These are phyloP conservation scores for Aspergillus aculeatinus DNA, from an alignment of 2,329 filamentous ascomycete genomes.

Conservation along the genomic window DNA sequence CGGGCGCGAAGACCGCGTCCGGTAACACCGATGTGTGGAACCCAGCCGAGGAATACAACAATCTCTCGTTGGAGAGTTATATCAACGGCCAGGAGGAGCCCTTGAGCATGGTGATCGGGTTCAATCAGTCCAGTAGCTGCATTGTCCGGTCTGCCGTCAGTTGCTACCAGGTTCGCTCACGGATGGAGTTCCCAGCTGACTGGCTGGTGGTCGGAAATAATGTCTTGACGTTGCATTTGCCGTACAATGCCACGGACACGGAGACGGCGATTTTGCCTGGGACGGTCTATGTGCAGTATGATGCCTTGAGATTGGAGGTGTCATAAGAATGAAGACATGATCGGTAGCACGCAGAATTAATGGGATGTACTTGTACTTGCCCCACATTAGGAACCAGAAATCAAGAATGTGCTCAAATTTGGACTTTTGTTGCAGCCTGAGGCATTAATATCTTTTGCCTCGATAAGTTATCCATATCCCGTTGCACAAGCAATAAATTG, in stretches of 20 bases:
- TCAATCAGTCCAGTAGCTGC: slow-evolving; percentile 59
- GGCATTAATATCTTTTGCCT: neutral
- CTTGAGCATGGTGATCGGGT: slow-evolving; percentile 36
- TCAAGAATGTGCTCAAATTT: neutral
- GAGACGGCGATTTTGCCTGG: slow-evolving; percentile 58
- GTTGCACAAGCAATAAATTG: too few relatives aligned
- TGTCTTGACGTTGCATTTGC: slow-evolving; percentile 57
- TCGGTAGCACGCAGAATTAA: neutral
- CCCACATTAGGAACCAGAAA: neutral
- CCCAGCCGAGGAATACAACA: slow-evolving; percentile 52
- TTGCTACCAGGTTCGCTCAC: slow-evolving; percentile 62
- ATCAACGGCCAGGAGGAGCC: slow-evolving; percentile 46
- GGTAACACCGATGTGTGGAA: slow-evolving; percentile 63
- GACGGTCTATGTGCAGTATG: slow-evolving; percentile 64
- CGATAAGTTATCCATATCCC: too few relatives aligned
- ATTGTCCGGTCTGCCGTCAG: slow-evolving; percentile 60
- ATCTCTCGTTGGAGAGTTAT: slow-evolving; percentile 53
- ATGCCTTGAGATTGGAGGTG: slow-evolving; percentile 62
- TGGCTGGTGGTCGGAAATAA: slow-evolving; percentile 56
- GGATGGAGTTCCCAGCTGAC: slow-evolving; percentile 56
- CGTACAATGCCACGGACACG: slow-evolving; percentile 59
- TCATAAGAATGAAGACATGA: neutral
- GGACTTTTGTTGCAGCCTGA: neutral
- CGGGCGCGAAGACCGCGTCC: slow-evolving; percentile 61
- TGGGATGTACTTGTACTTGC: neutral